Base-by-base conservation (phyloP, 345 rosid species). In the Bruguiera parviflora region DNA sequence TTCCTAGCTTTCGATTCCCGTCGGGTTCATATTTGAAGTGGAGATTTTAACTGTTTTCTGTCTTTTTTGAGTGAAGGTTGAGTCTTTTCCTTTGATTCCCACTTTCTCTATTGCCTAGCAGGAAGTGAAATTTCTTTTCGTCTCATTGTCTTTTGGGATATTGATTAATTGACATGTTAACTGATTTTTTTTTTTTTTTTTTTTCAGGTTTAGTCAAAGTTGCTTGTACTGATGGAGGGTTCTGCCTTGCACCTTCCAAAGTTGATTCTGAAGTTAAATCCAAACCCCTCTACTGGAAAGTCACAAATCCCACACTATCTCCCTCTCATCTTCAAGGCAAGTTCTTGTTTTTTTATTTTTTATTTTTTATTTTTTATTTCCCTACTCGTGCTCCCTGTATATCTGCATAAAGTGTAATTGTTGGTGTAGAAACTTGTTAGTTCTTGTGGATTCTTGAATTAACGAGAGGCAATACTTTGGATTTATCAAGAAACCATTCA, bases 241-340 rank as follows among this genome's bases (percentile, higher is more conserved):
- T 86, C 79, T 95, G 97, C 75, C 83, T 89, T 60, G 96, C 85
- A 57, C 82, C 92, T 51, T 72, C 88, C 32, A 63, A 75, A 7
- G 15, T 74, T 63, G 78, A 84, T 61, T 39, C 71, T 15, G 85
- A 74, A n/a, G 72, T 73, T 59, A 72, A 74, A 29, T 37, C 86
- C 10, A 77, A 78, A 61, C 84, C 92, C 65, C 77, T 83, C 66
- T 91, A 95, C 66, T 85, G 93, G 96, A 91, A 90, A 86, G 96
- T 83, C 69, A 86, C 87, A 8, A 84, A 83, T 71, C 99, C 99
- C 43, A 88, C 99, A 21, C 88, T 91, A 1, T 81, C 98, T 66
- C 97, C 99, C 73, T 79, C 92, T 27, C 96, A 95, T 67, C 86
- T 91, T 57, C 88, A 78, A 84, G 97, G 99, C 88, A 27, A 52